Percentiles rank a stretch among this genome's conserved stretches.
Conservation (phyloP, 108 stramenopile species). For the Nannochloropsis oceanica region DNA sequence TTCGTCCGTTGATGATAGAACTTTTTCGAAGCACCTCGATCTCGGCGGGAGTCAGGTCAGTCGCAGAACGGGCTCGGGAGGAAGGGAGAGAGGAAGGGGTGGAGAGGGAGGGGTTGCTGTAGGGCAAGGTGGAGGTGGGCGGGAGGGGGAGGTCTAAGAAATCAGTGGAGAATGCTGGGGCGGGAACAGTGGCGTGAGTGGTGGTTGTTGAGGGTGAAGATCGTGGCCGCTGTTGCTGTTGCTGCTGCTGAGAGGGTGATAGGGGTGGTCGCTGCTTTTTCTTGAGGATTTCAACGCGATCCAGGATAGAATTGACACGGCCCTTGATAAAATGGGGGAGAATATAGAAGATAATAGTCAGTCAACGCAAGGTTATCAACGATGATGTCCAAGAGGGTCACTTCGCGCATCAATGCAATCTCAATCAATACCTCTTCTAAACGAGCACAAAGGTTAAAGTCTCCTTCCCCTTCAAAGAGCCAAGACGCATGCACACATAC, state of each 20-base stretch:
- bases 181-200: neutral
- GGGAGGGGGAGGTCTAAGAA: neutral
- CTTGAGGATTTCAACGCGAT: neutral
- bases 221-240: neutral
- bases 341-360: no score
- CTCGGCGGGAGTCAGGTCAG: slow-evolving; percentile 6
- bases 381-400: no score
- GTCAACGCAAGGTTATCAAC: no score
- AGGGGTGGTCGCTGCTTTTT: neutral
- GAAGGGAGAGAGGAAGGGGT: neutral
- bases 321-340: neutral
- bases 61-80: neutral
- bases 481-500: neutral
- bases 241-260: neutral
- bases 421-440: no score
- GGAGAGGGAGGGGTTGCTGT: neutral
- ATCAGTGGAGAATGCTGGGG: neutral
- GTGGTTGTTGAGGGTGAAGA: neutral
- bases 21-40: slow-evolving; percentile 5
- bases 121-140: neutral
- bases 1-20: slow-evolving; percentile 21
- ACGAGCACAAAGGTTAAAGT: no score
- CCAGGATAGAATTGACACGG: neutral
- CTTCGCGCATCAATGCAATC: no score
- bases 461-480: no score